These are phyloP conservation scores for grape (Vitis vinifera) DNA, from an alignment of 164 flowering plant species.

Conservation along the genomic window ASM3070453v1 NC_081818.1:3323001-3323500, in stretches of 20 bases:
- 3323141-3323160: constrained; percentile 23
- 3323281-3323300: background rate
- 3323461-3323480: too few relatives aligned
- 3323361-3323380: too few relatives aligned
- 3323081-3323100: constrained; percentile 24
- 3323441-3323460: too few relatives aligned
- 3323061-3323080: constrained; percentile 17
- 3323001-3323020: constrained; percentile 17
- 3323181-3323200: constrained; percentile 1
- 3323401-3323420: too few relatives aligned
- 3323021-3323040: constrained; percentile 11
- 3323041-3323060: constrained; percentile 19
- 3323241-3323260: constrained; percentile 16
- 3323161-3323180: constrained; percentile 13
- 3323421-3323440: too few relatives aligned
- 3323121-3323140: constrained; percentile 1
- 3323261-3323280: constrained; percentile 6
- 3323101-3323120: constrained; percentile 4
- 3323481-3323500: background rate
- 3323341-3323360: too few relatives aligned
- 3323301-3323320: background rate
- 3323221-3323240: background rate
- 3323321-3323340: too few relatives aligned
- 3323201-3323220: background rate
- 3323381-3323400: too few relatives aligned